Percentiles rank a stretch among this genome's conserved stretches.
Evolutionary conservation across 768 basidiomycete species (phyloP).

Genomic region (Leccinellum rugosiceps): DNA sequence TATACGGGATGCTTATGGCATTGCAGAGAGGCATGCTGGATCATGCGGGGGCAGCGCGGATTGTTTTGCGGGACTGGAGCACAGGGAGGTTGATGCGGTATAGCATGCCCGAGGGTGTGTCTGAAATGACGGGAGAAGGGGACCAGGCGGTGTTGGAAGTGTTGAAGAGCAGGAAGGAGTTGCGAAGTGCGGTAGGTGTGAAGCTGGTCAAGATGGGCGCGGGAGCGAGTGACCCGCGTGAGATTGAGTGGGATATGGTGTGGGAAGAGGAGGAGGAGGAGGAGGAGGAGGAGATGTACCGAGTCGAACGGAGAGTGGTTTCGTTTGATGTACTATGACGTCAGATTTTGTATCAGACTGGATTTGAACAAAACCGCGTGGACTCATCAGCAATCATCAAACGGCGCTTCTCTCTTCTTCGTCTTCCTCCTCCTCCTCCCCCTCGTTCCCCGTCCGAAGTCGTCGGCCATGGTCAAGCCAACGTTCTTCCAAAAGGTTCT

Average conservation of each 20-base stretch:
- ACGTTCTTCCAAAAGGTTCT: conserved; percentile 60
- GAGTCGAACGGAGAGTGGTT: conserved; percentile 34
- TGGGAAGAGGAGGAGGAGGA: conserved; percentile 39
- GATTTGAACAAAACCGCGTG: conserved; percentile 24
- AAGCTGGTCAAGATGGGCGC: conserved; percentile 57
- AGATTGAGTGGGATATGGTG: conserved; percentile 37
- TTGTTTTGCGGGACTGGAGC: conserved; percentile 84
- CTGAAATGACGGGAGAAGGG: conserved; percentile 20
- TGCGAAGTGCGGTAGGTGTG: conserved; percentile 48
- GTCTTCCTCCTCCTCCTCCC: not conserved
- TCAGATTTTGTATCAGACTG: conserved; percentile 21
- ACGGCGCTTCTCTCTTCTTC: not conserved
- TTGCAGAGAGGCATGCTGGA: conserved; percentile 70
- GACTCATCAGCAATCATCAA: not conserved
- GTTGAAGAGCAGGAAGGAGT: conserved; percentile 59
- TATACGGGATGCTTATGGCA: conserved; percentile 11
- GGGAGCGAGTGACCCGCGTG: conserved; percentile 40
- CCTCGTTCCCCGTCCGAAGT: conserved; percentile 5
- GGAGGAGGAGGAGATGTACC: conserved; percentile 31
- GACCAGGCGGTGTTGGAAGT: conserved; percentile 50
- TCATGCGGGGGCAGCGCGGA: conserved; percentile 67
- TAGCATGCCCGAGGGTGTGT: conserved; percentile 47
- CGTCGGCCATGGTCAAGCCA: conserved; percentile 47
- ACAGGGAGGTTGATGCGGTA: conserved; percentile 71
- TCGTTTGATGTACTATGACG: conserved; percentile 41